Evolutionary conservation across 257 asterid species (phyloP), one percentile per base, ranked within the genome.

Genomic region (Scutellaria barbata): DNA sequence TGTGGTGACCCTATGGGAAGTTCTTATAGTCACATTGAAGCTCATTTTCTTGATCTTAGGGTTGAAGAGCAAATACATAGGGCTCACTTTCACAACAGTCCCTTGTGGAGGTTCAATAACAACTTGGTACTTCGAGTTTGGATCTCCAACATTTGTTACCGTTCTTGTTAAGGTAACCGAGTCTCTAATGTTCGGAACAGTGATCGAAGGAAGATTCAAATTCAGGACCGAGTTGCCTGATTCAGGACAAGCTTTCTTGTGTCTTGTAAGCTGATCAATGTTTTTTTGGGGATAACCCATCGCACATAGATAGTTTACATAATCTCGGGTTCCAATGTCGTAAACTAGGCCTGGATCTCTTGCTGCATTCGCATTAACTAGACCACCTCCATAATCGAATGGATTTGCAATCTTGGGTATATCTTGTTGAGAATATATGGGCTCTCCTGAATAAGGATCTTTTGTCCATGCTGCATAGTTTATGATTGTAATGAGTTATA

Each of bases 141-240:
- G 30, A 40, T 72, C 20, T 8, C 89, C 87, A 0, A 82, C 87
- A 50, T 82, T 85, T 5, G 82, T 80, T 1, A 82, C 84, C 0
- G 73, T 80, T 70, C 82, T 75, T 14, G 61, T 75, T 0, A 85
- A 2, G 0, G 66, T 68, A 5, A 76, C 64, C 0, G 76, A 50
- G 0, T 13, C 47, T 9, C n/a, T 60, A 5, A 85, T 72, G 13
- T 69, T 63, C 5, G 84, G 81, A 10, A 80, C 63, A 0, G 74
- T 76, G 25, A 85, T 58, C 13, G 87, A 85, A 37, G 89, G 84
- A 66, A 80, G 72, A 54, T 85, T 82, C 17, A 82, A 11, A 63
- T 85, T 74, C 3, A 80, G 42, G n/a, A 80, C 9, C 0, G 84
- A 69, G n/a, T 39, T 22, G 14, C 33, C 33, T 1, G 71, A 60